Percentiles rank a stretch among this genome's conserved stretches.
These are phyloP conservation scores for Podaxis sp. DNA, from an alignment of 768 basidiomycete species.

Conservation along the genomic window DNA sequence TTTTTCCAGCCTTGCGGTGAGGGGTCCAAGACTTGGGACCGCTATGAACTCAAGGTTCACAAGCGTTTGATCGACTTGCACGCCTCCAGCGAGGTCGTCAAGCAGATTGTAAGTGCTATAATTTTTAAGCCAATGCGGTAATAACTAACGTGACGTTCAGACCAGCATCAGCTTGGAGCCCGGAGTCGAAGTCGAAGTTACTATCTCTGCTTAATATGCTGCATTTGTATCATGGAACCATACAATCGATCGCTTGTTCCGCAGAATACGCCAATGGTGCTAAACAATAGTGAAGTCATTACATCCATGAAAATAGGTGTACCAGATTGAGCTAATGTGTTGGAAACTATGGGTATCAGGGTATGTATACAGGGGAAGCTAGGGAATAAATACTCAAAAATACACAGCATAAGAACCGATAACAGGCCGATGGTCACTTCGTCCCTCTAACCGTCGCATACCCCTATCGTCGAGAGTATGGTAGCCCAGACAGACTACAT, in stretches of 20 bases:
- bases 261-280: no score
- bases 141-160: slow-evolving; percentile 34
- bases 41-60: slow-evolving; percentile 98
- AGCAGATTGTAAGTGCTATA: slow-evolving; percentile 83
- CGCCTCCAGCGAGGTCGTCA: slow-evolving; percentile 98
- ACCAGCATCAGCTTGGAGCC: slow-evolving; percentile 98
- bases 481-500: slow-evolving; percentile 70
- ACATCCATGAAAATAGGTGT: neutral
- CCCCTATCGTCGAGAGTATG: slow-evolving; percentile 67
- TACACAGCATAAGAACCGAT: slow-evolving; percentile 74
- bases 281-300: neutral
- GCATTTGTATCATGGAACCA: neutral
- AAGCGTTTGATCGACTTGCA: slow-evolving; percentile 99
- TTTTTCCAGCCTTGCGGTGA: slow-evolving; percentile 90
- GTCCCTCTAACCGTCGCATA: slow-evolving; percentile 73
- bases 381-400: slow-evolving; percentile 29
- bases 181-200: slow-evolving; percentile 98
- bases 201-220: slow-evolving; percentile 68
- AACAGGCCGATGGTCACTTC: slow-evolving; percentile 85
- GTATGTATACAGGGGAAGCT: neutral
- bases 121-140: neutral
- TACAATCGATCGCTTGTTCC: neutral
- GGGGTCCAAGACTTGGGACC: slow-evolving; percentile 99
- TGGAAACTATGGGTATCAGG: slow-evolving; percentile 3
- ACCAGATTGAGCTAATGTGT: neutral